Percentiles rank a stretch among this genome's conserved stretches.
Conservation (phyloP, 2,329 filamentous ascomycete species). For the Phaeophleospora eucalypticola region DNA sequence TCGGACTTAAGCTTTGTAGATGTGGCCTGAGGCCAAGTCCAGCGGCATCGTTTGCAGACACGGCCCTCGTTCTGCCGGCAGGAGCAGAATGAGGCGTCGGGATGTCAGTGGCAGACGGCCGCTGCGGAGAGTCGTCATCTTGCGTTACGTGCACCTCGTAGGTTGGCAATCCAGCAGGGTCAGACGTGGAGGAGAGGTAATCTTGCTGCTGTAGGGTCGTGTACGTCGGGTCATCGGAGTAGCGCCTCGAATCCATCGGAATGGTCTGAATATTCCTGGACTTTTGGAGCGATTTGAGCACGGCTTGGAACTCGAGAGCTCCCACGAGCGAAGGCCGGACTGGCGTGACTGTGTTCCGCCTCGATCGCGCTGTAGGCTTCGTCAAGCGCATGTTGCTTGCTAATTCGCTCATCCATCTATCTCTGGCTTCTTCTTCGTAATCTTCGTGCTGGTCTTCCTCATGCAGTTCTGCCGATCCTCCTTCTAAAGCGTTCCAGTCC, state of each 20-base stretch:
- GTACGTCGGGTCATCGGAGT: constrained; percentile 60
- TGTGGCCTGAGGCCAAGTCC: constrained; percentile 43
- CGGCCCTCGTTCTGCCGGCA: constrained; percentile 43
- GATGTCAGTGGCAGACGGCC: constrained; percentile 5
- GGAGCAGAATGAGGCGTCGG: constrained; percentile 21
- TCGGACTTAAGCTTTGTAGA: constrained; percentile 12
- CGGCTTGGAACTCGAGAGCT: constrained; percentile 86
- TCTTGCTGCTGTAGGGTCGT: constrained; percentile 43
- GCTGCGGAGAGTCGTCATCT: constrained; percentile 10
- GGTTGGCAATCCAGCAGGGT: constrained; percentile 33
- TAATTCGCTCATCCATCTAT: constrained; percentile 70
- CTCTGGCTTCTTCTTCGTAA: constrained; percentile 60
- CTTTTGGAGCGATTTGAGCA: constrained; percentile 79
- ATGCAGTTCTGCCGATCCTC: constrained; percentile 42
- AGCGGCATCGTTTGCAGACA: constrained; percentile 57
- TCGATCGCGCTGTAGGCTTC: constrained; percentile 60
- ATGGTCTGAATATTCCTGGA: constrained; percentile 71
- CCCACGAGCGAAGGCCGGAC: constrained; percentile 92
- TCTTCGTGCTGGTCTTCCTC: constrained; percentile 53
- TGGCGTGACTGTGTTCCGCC: constrained; percentile 71
- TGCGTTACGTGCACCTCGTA: constrained; percentile 17
- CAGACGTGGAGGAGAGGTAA: constrained; percentile 46
- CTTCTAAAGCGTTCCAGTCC: constrained; percentile 62
- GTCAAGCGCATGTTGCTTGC: constrained; percentile 89
- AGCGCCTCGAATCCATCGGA: constrained; percentile 64